Evolutionary conservation across 2,329 filamentous ascomycete species (phyloP), one percentile per base, ranked within the genome.

Genomic region (Aureobasidium subglaciale): DNA sequence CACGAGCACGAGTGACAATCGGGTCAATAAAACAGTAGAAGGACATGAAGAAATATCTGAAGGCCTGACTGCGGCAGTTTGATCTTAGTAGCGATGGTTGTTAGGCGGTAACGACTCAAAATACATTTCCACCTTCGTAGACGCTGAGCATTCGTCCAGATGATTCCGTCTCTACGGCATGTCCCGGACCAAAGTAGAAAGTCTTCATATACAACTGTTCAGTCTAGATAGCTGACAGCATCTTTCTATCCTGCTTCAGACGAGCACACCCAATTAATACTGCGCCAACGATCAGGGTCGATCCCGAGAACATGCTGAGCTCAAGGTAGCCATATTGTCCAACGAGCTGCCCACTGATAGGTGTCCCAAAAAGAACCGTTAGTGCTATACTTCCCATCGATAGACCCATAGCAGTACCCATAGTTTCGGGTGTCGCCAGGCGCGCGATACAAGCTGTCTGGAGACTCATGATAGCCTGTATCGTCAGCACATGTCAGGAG

Each of bases 381-480:
- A 78, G 58, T 1, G 75, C 70, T 1, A 72, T 64, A 4, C 69
- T 69, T 0, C 70, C 74, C 62, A 74, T 69, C 1, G 74, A 63
- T 16, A 69, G 61, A 0, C 76, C 76, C 8, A 78, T 67, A 0
- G 72, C 72, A 1, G 72, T 65, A 0, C 75, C 75, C 24, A 73
- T 65, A 0, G 67, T 71, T 4, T 67, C 59, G 1, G 66, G 65
- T 0, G 66, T 71, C 0, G 72, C 67, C 8, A 78, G 63, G 40
- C 74, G 70, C 0, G 70, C 71, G 0, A 72, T 74, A 57, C 75
- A 78, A 0, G 75, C 72, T 55, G 70, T 63, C 38, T 79, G 76
- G 0, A 78, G 65, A 46, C 72, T 74, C 24, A 78, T 59, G 27
- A 78, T 73, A 0, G 71, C 74, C 73, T 78, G 40, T 5, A 4